These are phyloP conservation scores for Yarrowia galli DNA, from an alignment of 1,139 yeast species.

Conservation along the genomic window DNA sequence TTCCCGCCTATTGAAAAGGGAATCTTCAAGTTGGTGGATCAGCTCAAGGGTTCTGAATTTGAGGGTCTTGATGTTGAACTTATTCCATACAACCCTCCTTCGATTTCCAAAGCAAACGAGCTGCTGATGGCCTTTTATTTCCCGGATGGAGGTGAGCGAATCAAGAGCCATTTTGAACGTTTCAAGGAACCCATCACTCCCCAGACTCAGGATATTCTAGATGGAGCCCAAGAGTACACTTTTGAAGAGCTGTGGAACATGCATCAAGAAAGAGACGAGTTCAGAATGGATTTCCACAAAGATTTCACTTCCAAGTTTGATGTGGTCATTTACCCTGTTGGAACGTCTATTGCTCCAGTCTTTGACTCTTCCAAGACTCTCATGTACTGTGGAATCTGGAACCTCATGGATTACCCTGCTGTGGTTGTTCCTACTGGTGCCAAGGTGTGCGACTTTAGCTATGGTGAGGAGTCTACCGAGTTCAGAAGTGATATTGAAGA, in stretches of 20 bases:
- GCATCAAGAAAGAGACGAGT: slow-evolving; percentile 21
- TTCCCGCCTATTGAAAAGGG: slow-evolving; percentile 58
- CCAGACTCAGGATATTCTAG: slow-evolving; percentile 25
- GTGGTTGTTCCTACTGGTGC: slow-evolving; percentile 58
- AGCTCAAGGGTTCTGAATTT: slow-evolving; percentile 42
- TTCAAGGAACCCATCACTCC: slow-evolving; percentile 37
- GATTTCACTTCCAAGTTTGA: slow-evolving; percentile 44
- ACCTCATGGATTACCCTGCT: slow-evolving; percentile 59
- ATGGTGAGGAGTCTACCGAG: slow-evolving; percentile 46
- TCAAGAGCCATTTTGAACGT: slow-evolving; percentile 6
- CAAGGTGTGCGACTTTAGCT: slow-evolving; percentile 48
- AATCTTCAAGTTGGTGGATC: slow-evolving; percentile 46
- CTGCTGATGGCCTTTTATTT: slow-evolving; percentile 33
- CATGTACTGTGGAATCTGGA: slow-evolving; percentile 57
- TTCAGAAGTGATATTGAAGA: slow-evolving; percentile 47
- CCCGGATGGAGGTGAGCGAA: slow-evolving; percentile 40
- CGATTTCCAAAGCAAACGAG: slow-evolving; percentile 41
- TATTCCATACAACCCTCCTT: slow-evolving; percentile 30
- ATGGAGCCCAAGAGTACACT: background rate
- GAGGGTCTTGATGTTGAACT: slow-evolving; percentile 39
- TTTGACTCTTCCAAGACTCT: slow-evolving; percentile 39
- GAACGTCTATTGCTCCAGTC: slow-evolving; percentile 39
- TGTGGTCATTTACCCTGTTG: slow-evolving; percentile 51
- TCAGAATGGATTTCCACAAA: slow-evolving; percentile 8
- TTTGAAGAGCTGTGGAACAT: slow-evolving; percentile 15